Conservation (phyloP, 2,329 filamentous ascomycete species). For the Penicillium sp. region DNA sequence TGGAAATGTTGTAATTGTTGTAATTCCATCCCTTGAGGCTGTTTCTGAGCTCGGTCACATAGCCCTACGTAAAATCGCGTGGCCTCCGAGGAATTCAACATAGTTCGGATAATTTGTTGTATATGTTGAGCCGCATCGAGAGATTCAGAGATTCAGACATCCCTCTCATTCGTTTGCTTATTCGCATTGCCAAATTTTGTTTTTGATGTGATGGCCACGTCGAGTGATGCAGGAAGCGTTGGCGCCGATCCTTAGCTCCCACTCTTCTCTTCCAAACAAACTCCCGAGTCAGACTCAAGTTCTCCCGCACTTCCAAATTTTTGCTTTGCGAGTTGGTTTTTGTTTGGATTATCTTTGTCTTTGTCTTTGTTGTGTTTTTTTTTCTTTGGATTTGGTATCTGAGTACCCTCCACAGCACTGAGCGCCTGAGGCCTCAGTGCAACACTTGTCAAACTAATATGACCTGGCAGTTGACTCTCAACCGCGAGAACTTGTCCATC, state of each 20-base stretch:
- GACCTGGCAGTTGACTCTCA: conserved; percentile 19
- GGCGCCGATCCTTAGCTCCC: conserved; percentile 22
- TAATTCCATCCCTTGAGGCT: not conserved
- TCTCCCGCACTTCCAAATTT: conserved; percentile 7
- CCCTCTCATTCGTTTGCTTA: not conserved
- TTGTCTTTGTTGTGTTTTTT: not conserved
- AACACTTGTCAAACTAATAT: conserved; percentile 24
- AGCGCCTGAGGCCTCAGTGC: conserved; percentile 28
- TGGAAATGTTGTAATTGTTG: not conserved
- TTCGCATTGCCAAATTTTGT: not conserved
- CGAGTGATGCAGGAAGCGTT: conserved; percentile 18
- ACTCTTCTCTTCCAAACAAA: conserved; percentile 19
- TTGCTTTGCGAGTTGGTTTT: conserved; percentile 3
- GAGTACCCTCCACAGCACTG: conserved; percentile 22
- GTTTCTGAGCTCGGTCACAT: conserved; percentile 3
- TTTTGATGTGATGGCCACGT: conserved; percentile 18
- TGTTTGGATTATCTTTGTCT: not conserved
- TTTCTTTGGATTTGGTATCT: conserved; percentile 1
- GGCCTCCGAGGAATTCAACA: conserved; percentile 12
- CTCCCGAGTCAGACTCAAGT: conserved; percentile 10
- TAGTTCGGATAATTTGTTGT: not conserved
- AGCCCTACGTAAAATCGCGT: conserved; percentile 9
- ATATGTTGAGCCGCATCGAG: not conserved
- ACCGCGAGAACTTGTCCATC: conserved; percentile 13
- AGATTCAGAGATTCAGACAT: not conserved